phyloP scores from a whole-genome alignment of 2,329 filamentous ascomycete species.

The Arthroderma sp. region DNA sequence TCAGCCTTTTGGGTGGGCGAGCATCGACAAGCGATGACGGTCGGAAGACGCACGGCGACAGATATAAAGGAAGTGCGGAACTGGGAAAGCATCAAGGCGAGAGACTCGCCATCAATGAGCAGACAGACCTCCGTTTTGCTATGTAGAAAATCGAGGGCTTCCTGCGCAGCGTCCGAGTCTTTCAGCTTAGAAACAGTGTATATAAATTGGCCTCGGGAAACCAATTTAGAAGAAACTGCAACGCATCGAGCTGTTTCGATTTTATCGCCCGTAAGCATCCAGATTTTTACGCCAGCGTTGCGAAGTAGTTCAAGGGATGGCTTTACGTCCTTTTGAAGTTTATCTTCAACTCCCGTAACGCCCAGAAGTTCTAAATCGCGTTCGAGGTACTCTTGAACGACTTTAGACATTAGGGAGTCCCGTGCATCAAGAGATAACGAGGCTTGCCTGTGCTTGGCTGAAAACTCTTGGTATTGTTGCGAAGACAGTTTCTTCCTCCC shows the following conservation, averaged over 20 bases:
- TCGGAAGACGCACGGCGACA: conserved; percentile 72
- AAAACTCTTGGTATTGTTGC: conserved; percentile 71
- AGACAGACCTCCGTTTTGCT: conserved; percentile 78
- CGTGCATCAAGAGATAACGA: conserved; percentile 67
- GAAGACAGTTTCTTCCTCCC: conserved; percentile 75
- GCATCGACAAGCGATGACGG: conserved; percentile 91
- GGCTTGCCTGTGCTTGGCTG: conserved; percentile 60
- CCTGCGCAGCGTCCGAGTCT: conserved; percentile 70
- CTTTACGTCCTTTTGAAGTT: conserved; percentile 89
- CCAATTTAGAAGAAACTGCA: conserved; percentile 85
- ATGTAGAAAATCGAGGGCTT: conserved; percentile 75
- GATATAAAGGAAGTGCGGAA: conserved; percentile 78
- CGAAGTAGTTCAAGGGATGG: conserved; percentile 85
- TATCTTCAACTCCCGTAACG: conserved; percentile 97
- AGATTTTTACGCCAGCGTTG: conserved; percentile 97
- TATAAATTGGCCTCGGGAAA: conserved; percentile 86
- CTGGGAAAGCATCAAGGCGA: conserved; percentile 68
- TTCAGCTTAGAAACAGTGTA: conserved; percentile 81
- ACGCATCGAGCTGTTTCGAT: conserved; percentile 95
- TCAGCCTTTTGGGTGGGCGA: conserved; percentile 96
- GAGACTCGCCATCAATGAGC: conserved; percentile 85
- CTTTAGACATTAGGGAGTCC: conserved; percentile 66
- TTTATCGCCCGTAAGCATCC: conserved; percentile 99
- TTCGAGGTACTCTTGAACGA: conserved; percentile 72
- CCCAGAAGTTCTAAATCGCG: conserved; percentile 80